Conservation (phyloP, 2,329 filamentous ascomycete species). For the Talaromyces sp. region DNA sequence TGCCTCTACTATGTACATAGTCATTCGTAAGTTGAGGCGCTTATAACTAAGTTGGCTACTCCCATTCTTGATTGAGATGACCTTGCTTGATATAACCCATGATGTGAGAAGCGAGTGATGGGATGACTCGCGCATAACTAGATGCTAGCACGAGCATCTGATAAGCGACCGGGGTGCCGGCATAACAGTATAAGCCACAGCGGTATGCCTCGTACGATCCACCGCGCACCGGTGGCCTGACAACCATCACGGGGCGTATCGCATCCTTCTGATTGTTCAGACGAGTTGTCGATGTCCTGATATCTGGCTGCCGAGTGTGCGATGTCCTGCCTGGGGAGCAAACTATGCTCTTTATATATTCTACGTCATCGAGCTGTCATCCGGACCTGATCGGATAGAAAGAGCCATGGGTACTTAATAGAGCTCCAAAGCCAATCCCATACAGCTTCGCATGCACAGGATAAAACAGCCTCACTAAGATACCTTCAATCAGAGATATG, state of each 20-base stretch:
- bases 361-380: constrained; percentile 17
- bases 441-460: not conserved
- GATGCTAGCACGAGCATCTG: not conserved
- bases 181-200: not conserved
- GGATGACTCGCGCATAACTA: no score
- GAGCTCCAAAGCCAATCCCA: not conserved
- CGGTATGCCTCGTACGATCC: not conserved
- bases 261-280: no score
- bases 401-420: not conserved
- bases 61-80: no score
- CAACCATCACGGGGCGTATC: not conserved
- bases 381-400: not conserved
- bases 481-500: not conserved
- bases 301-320: no score
- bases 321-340: not conserved
- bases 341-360: not conserved
- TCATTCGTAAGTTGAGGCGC: no score
- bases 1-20: no score
- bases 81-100: no score
- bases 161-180: not conserved
- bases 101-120: no score
- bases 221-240: not conserved
- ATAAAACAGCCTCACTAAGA: not conserved
- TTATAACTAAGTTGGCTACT: no score
- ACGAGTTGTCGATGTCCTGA: no score